Evolutionary conservation across 345 rosid species (phyloP).

Genomic region (Aquilaria sinensis): DNA sequence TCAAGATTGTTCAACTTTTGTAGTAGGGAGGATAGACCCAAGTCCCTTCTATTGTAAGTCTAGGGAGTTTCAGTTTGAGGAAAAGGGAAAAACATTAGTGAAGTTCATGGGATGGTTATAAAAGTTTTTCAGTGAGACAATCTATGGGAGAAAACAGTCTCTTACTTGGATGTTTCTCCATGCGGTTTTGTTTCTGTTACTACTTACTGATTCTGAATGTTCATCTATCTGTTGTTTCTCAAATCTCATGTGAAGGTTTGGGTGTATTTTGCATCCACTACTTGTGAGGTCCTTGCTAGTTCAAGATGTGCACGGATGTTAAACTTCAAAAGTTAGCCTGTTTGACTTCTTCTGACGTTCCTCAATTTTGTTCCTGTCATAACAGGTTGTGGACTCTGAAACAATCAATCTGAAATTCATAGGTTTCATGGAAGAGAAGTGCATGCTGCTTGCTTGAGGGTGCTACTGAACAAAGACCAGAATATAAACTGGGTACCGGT

Average conservation of each 20-base stretch:
- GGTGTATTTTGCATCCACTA: constrained; percentile 51
- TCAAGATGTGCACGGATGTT: constrained; percentile 67
- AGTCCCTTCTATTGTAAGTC: too few species aligned
- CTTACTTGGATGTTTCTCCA: neutral
- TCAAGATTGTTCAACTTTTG: too few species aligned
- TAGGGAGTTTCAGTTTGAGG: too few species aligned
- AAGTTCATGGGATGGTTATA: too few species aligned
- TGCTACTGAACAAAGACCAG: constrained; percentile 69
- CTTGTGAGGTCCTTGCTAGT: constrained; percentile 55
- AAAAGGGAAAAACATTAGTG: too few species aligned
- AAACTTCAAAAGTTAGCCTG: constrained; percentile 64
- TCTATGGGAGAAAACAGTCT: neutral
- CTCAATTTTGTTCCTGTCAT: constrained; percentile 62
- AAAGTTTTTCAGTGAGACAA: too few species aligned
- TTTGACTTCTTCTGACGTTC: constrained; percentile 53
- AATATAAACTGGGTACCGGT: constrained; percentile 54
- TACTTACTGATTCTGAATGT: neutral
- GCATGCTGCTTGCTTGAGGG: constrained; percentile 61
- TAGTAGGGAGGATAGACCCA: too few species aligned
- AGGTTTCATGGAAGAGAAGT: constrained; percentile 48
- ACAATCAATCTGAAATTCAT: constrained; percentile 47
- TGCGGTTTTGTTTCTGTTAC: neutral
- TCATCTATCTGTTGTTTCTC: constrained; percentile 1
- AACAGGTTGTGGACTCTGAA: constrained; percentile 80
- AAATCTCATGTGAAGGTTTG: constrained; percentile 51